These are phyloP conservation scores for Ogataea salicorniae DNA, from an alignment of 805 yeast genomes.

Conservation along the genomic window DNA sequence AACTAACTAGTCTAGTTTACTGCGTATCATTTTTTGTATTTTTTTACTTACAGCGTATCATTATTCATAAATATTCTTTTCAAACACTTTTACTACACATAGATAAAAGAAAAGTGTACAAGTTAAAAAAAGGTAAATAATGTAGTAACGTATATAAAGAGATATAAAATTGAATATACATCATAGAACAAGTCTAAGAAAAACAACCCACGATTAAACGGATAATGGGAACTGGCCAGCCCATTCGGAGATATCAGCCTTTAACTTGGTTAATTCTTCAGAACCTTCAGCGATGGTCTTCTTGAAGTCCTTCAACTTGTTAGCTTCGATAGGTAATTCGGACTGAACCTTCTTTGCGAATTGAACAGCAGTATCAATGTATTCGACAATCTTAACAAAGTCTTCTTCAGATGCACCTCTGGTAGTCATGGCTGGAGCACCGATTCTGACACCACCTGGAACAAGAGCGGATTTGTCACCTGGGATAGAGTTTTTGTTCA, in stretches of 20 bases:
- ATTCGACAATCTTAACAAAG: constrained; percentile 73
- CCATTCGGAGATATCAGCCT: constrained; percentile 83
- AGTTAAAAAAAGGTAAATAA: too few relatives aligned
- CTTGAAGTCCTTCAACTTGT: constrained; percentile 95
- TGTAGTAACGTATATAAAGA: neutral
- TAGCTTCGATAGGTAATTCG: constrained; percentile 83
- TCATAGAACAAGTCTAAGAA: constrained; percentile 20
- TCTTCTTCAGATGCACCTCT: constrained; percentile 82
- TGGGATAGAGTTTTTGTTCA: constrained; percentile 94
- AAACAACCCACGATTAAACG: constrained; percentile 31
- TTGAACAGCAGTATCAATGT: constrained; percentile 72
- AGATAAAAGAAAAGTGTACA: too few relatives aligned
- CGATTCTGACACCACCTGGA: constrained; percentile 95
- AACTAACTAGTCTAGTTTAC: too few relatives aligned
- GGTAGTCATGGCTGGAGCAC: constrained; percentile 98
- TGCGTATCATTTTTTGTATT: too few relatives aligned
- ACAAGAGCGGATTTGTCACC: constrained; percentile 94
- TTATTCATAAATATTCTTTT: too few relatives aligned
- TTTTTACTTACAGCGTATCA: too few relatives aligned
- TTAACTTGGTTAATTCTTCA: constrained; percentile 60
- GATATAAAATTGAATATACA: neutral
- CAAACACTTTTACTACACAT: too few relatives aligned
- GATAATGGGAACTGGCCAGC: constrained; percentile 80
- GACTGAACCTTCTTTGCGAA: constrained; percentile 74
- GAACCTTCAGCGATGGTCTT: constrained; percentile 67